Evolutionary conservation across 2,329 filamentous ascomycete species (phyloP).

Genomic region (Helotiales sp.): DNA sequence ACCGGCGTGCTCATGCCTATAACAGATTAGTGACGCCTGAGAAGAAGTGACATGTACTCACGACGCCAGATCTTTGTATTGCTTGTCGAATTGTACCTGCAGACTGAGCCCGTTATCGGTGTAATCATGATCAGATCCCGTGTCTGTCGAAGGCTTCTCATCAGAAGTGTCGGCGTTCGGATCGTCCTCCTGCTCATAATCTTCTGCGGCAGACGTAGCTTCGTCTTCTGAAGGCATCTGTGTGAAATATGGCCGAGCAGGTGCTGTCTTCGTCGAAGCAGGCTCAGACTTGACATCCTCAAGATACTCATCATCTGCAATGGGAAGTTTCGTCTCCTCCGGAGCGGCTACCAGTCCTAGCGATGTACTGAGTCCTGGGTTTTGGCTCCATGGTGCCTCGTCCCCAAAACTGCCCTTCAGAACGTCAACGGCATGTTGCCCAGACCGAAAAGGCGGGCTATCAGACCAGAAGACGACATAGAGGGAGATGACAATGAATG

Average conservation of each 20-base stretch:
- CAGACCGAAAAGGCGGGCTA: constrained; percentile 4
- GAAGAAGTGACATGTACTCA: constrained; percentile 21
- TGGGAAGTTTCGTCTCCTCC: neutral
- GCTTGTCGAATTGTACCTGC: constrained; percentile 24
- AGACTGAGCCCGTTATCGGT: constrained; percentile 2
- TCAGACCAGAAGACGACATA: constrained; percentile 17
- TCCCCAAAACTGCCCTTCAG: constrained; percentile 9
- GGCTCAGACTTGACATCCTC: constrained; percentile 3
- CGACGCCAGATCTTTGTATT: constrained; percentile 21
- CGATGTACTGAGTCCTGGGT: neutral
- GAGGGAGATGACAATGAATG: constrained; percentile 13
- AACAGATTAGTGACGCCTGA: constrained; percentile 7
- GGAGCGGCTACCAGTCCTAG: neutral
- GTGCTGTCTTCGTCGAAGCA: neutral
- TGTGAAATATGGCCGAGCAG: neutral
- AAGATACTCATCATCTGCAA: neutral
- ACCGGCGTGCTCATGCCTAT: constrained; percentile 47
- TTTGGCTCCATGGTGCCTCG: neutral
- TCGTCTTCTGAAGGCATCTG: neutral
- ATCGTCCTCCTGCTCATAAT: neutral
- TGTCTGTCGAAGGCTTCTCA: neutral
- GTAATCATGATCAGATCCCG: neutral
- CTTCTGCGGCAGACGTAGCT: neutral
- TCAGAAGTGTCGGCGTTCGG: neutral
- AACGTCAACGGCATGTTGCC: constrained; percentile 13